Percentiles rank a stretch among this genome's conserved stretches.
Evolutionary conservation across 2,329 filamentous ascomycete genomes (phyloP).

Genomic region (Podosphaera fusca): DNA sequence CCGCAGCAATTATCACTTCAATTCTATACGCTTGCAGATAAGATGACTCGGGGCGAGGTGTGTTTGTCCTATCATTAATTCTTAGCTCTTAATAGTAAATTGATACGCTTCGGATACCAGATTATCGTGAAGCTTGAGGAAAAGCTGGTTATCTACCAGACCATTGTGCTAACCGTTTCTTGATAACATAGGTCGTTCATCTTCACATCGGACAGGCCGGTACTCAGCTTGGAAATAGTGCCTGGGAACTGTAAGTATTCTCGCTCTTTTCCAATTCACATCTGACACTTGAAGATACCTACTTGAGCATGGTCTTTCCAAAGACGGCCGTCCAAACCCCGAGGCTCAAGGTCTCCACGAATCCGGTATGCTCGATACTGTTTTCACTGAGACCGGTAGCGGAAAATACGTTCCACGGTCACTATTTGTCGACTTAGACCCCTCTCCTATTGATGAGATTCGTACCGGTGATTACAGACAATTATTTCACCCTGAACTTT

Average conservation of each 20-base stretch:
- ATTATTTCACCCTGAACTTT: conserved; percentile 40
- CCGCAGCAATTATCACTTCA: background rate
- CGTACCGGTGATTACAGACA: conserved; percentile 37
- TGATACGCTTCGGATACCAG: background rate
- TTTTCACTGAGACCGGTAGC: conserved; percentile 39
- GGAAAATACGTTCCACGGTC: conserved; percentile 47
- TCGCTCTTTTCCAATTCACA: conserved; percentile 1
- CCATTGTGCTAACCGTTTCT: background rate
- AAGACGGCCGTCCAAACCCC: conserved; percentile 33
- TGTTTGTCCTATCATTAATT: background rate
- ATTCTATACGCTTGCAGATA: background rate
- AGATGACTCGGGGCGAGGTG: background rate
- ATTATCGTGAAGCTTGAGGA: background rate
- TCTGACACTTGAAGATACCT: conserved; percentile 27
- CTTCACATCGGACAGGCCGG: conserved; percentile 47
- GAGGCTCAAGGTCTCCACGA: conserved; percentile 28
- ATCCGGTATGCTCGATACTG: conserved; percentile 32
- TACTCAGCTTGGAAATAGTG: conserved; percentile 42
- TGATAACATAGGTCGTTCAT: conserved; percentile 30
- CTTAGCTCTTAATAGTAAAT: background rate
- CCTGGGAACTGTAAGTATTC: conserved; percentile 40
- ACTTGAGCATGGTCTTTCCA: conserved; percentile 38
- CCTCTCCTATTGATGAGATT: conserved; percentile 45
- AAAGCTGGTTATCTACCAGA: too few relatives aligned
- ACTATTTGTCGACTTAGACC: conserved; percentile 44